Evolutionary conservation across 331 rosid species (phyloP).

Genomic region (Malus hybrid): DNA sequence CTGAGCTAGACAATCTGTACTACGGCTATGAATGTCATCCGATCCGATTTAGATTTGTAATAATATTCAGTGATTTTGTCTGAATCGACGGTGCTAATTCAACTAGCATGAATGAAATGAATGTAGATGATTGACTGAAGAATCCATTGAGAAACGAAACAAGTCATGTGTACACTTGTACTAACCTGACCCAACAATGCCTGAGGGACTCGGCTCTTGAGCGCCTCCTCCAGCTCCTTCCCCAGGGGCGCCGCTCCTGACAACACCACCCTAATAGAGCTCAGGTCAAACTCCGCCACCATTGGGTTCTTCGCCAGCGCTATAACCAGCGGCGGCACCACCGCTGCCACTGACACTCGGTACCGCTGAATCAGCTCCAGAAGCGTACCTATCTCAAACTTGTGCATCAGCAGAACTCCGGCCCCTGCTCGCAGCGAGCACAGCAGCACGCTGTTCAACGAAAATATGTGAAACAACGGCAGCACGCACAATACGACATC

Average conservation of each 20-base stretch:
- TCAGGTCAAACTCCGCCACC: slow-evolving; percentile 56
- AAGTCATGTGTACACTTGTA: not conserved
- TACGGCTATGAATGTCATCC: not conserved
- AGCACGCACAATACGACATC: slow-evolving; percentile 79
- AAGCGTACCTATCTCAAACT: slow-evolving; percentile 65
- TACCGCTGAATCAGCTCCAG: slow-evolving; percentile 46
- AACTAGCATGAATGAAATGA: not conserved
- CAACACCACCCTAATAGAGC: slow-evolving; percentile 54
- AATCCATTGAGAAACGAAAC: not conserved
- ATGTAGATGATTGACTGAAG: not conserved
- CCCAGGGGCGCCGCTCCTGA: slow-evolving; percentile 94
- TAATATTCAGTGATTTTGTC: not conserved
- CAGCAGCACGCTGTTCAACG: slow-evolving; percentile 57
- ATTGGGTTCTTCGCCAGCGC: slow-evolving; percentile 67
- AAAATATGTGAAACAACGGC: slow-evolving; percentile 77
- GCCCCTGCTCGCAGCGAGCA: slow-evolving; percentile 66
- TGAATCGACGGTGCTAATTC: not conserved
- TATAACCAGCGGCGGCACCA: slow-evolving; percentile 84
- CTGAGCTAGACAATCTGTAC: not conserved
- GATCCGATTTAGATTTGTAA: not conserved
- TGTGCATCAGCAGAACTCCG: slow-evolving; percentile 58
- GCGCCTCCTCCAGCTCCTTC: slow-evolving; percentile 73
- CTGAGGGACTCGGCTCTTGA: slow-evolving; percentile 49
- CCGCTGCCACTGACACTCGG: slow-evolving; percentile 64
- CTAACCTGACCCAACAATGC: slow-evolving; percentile 80